Base-by-base conservation (phyloP, 495 filamentous ascomycete species). In the Stereocaulon alpinum region DNA sequence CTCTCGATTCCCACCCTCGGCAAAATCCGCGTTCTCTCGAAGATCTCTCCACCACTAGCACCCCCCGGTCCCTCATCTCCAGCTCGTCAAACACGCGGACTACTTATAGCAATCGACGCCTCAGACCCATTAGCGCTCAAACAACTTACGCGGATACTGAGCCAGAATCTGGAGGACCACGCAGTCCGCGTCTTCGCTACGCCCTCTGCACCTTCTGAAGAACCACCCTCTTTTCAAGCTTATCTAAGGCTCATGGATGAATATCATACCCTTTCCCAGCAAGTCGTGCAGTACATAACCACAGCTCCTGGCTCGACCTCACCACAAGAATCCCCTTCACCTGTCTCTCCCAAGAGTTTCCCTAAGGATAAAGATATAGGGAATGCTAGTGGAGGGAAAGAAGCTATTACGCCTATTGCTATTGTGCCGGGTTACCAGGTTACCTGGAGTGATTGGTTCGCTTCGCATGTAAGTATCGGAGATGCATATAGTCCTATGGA, bases 21-120 rank as follows among this genome's bases (percentile, higher is more conserved):
- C 64, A 92, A 91, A 66, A 62, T 67, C 57, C 40, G 56, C 12
- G 74, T 87, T 15, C 74, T 89, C 6, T 70, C 78, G n/a, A 81
- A 80, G 58, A 84, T 88, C 45, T 80, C 85, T 5, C 84, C 85
- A n/a, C 79, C 85, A 0, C 73, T 91, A 4, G 71, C 73, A n/a
- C 70, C 61, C 29, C 76, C 66, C 14, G 71, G 73, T 64, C 69
- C 70, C 17, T 71, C 71, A 40, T 72, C 70, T n/a, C 75, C 71
- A 9, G 63, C 71, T 10, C 70, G 67, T 40, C 72, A 71, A 56
- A 70, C 76, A 27, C 80, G 91, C 43, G 91, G 94, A 0, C 80
- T 88, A 1, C 78, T 96, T 29, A 84, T 97, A 49, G 85, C 88
- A 0, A 70, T 98, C 24, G 93, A 98, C 67, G 89, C 91, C 15